Percentiles rank a stretch among this genome's conserved stretches.
phyloP scores from a whole-genome alignment of 148 eudicot genomes.

The Camellia japonica region DNA sequence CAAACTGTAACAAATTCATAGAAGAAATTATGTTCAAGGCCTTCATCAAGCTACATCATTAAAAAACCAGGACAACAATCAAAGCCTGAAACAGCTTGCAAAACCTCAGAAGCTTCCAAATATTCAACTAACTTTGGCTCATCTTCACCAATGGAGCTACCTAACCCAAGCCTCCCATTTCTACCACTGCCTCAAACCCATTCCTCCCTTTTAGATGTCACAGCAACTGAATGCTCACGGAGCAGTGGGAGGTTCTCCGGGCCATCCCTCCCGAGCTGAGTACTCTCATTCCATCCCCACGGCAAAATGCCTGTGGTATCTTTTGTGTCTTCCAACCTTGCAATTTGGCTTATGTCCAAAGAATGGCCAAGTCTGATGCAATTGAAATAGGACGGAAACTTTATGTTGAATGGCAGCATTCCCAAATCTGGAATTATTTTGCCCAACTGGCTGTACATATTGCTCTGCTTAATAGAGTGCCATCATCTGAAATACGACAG shows the following conservation, averaged over 20 bases:
- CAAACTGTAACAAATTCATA: no score
- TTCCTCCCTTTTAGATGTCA: conserved; percentile 50
- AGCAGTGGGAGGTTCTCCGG: conserved; percentile 44
- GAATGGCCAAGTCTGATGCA: conserved; percentile 81
- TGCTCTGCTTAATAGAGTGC: conserved; percentile 71
- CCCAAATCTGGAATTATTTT: conserved; percentile 50
- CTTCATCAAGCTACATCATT: no score
- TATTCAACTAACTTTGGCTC: conserved; percentile 63
- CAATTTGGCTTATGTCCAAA: conserved; percentile 56
- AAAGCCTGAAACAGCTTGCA: conserved; percentile 82
- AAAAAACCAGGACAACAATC: conserved; percentile 70
- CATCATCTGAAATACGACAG: conserved; percentile 52
- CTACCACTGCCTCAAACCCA: conserved; percentile 93
- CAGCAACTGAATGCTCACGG: conserved; percentile 73
- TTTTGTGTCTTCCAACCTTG: conserved; percentile 16
- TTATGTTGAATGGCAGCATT: conserved; percentile 51
- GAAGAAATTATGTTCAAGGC: not conserved
- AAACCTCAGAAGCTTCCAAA: conserved; percentile 49
- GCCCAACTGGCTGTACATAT: conserved; percentile 76
- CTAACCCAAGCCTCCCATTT: conserved; percentile 89
- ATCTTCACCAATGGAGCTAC: conserved; percentile 74
- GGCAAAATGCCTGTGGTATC: conserved; percentile 37
- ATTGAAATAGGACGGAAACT: conserved; percentile 42
- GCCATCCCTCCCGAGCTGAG: conserved; percentile 87
- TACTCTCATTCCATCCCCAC: conserved; percentile 89